These are phyloP conservation scores for Candida vartiovaarae DNA, from an alignment of 805 yeast species.

Conservation along the genomic window DNA sequence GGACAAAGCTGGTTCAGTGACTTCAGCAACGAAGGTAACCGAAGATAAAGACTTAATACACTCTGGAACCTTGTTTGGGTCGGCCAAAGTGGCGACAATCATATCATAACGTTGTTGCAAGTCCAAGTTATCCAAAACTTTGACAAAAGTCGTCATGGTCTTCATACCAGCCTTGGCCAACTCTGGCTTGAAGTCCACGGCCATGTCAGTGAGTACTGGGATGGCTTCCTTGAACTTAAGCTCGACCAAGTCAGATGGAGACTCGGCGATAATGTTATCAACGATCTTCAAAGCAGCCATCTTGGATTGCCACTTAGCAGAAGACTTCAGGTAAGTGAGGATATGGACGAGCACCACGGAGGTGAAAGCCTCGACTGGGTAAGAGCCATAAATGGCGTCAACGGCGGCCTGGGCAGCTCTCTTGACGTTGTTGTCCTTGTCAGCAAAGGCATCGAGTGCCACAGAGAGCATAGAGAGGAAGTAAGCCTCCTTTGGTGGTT, in stretches of 20 bases:
- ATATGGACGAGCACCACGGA: constrained; percentile 60
- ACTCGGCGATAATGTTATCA: constrained; percentile 69
- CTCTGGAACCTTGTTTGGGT: constrained; percentile 81
- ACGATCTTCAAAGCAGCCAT: constrained; percentile 67
- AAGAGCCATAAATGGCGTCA: constrained; percentile 61
- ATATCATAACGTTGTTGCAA: constrained; percentile 77
- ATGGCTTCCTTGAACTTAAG: constrained; percentile 68
- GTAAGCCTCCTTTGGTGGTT: constrained; percentile 69
- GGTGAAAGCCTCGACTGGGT: constrained; percentile 73
- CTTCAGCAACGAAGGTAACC: constrained; percentile 97
- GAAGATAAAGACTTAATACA: constrained; percentile 86
- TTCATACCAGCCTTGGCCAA: constrained; percentile 78
- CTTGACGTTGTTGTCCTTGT: constrained; percentile 80
- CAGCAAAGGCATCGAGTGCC: constrained; percentile 69
- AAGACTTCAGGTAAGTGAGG: constrained; percentile 57
- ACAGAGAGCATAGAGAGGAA: constrained; percentile 54
- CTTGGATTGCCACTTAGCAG: constrained; percentile 93
- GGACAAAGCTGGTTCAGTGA: constrained; percentile 91
- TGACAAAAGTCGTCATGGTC: constrained; percentile 63
- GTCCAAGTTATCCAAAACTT: constrained; percentile 87
- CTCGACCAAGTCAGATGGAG: constrained; percentile 82
- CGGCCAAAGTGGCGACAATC: constrained; percentile 82
- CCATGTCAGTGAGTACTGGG: constrained; percentile 80
- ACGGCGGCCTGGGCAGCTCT: constrained; percentile 79
- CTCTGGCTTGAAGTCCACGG: constrained; percentile 96